Evolutionary conservation across 495 filamentous ascomycete genomes (phyloP), one percentile per base, ranked within the genome.

Genomic region (Apodospora peruviana): DNA sequence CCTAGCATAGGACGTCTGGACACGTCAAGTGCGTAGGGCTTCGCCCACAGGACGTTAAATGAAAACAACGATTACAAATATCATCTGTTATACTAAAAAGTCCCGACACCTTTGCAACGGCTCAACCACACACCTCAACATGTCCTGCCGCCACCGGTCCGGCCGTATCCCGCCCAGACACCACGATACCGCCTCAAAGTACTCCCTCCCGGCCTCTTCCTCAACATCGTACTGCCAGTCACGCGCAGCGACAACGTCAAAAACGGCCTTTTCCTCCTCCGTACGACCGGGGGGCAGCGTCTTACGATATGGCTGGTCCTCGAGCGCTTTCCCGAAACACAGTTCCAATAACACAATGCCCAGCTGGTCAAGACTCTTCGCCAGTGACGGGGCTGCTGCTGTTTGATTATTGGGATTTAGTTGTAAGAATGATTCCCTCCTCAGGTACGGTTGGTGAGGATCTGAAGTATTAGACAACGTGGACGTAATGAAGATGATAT

Each of bases 281-380:
- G 34, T 40, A 32, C 27, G 7, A 7, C 44, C 44, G 0, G 40
- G 32, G 3, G 40, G 41, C 32, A 29, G 36, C 17, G 22, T 24
- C 2, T 49, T 41, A 1, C 66, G 49, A 40, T 43, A 36, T 1
- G 48, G 22, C 19, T 62, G 43, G 2, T 48, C 43, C 20, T 60
- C 63, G 1, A 72, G 51, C 2, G 49, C 23, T 3, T 29, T 45
- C 10, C 65, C 62, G 40, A 71, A 72, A 38, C 65, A 71, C 7
- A 72, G 61, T 43, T 72, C 64, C 0, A 72, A 53, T 16, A 72
- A 58, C n/a, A 65, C 35, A 20, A 72, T 68, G 18, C 48, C 48
- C 9, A 51, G 41, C 5, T 45, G 29, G 10, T 51, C 40, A 2
- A 51, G 41, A 4, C 38, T 25, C 2, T 40, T 22, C 1, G 32